Evolutionary conservation across 1,139 yeast species (phyloP), one percentile per base, ranked within the genome.

Genomic region (Saccharomyces hybrid): DNA sequence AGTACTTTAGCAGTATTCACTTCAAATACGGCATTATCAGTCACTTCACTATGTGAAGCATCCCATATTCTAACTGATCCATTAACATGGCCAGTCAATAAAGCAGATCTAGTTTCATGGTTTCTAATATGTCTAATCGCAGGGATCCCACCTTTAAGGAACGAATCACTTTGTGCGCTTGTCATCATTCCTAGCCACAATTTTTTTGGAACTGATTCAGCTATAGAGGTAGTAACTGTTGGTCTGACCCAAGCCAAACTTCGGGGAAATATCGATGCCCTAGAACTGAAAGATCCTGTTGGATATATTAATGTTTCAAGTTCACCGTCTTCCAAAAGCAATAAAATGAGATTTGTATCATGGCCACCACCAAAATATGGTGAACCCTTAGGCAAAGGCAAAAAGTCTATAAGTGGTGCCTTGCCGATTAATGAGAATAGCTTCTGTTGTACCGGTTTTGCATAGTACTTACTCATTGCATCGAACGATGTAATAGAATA

Each of bases 1-100:
- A 83, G 63, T 4, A 82, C 76, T 32, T 73, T 73, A 1, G 80
- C 70, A 32, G 83, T 73, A 60, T 79, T 77, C 42, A 83, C 75
- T 59, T 81, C 86, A 59, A 83, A 72, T 1, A 80, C 82, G 5
- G 78, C 73, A 11, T 81, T 75, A 51, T 84, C 89, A 57, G 79
- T 85, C 16, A 81, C 72, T 62, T 88, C 96, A 28, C 87, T 87
- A 58, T 84, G 82, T 0, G 96, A 82, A 0, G 89, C 84, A 69
- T 91, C 96, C 78, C 88, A 83, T 21, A 93, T 69, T 58, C 95
- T 78, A 0, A 93, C 82, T 24, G 81, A 76, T 0, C 97, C 98
- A 64, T 85, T 83, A 34, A 79, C 79, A 68, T 89, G 96, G 0
- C 97, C 98, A 0, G 96, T 82, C 2, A 87, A 78, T 51, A 86